phyloP scores from a whole-genome alignment of 225 moss, liverwort and hornwort genomes.

The Asterella californica region DNA sequence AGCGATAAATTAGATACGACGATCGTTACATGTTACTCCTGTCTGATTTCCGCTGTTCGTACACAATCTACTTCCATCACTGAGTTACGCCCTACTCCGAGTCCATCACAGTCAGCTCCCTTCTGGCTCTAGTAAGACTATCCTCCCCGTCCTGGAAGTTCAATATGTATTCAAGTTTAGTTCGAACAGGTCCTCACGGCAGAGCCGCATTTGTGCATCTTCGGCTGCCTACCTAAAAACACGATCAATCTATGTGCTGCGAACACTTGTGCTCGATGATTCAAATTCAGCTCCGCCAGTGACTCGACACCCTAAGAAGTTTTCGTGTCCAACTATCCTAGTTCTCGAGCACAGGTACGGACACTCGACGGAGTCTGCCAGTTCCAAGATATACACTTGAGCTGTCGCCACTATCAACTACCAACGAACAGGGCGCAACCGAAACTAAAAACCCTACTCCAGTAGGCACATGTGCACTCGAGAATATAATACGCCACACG shows the following conservation, averaged over 20 bases:
- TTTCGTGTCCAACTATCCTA: not conserved
- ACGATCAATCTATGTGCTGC: not conserved
- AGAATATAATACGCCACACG: not conserved
- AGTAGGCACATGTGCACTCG: not conserved
- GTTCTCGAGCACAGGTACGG: not conserved
- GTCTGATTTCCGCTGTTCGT: not conserved
- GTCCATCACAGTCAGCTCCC: not conserved
- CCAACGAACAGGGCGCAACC: not conserved
- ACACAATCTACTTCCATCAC: slow-evolving; percentile 12
- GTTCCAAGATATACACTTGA: not conserved
- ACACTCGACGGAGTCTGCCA: not conserved
- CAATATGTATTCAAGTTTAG: not conserved
- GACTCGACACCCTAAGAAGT: not conserved
- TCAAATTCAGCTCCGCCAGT: not conserved
- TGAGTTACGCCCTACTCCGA: not conserved
- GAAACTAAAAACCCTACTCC: not conserved
- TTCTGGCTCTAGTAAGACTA: not conserved
- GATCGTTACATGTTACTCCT: not conserved
- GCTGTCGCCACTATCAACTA: not conserved
- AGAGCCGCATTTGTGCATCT: not conserved
- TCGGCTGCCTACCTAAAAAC: not conserved
- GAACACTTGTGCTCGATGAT: not conserved
- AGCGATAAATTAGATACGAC: not conserved
- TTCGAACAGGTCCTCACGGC: not conserved
- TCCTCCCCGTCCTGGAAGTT: not conserved